Evolutionary conservation across 2,329 filamentous ascomycete species (phyloP), one percentile per base, ranked within the genome.

Genomic region (Alternaria brassicae): DNA sequence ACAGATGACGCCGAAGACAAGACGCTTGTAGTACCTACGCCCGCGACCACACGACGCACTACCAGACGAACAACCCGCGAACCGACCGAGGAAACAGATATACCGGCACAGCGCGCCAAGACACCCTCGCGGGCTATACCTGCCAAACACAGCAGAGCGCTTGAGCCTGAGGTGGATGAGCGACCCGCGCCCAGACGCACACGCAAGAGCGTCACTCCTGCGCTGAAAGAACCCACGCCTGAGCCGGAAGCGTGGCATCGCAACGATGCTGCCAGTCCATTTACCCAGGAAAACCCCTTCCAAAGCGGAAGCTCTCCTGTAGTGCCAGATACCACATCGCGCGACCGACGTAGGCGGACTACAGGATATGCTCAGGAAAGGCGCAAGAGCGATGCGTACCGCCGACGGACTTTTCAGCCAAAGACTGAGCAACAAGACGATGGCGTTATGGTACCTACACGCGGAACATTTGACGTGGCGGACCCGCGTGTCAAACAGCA

Each of bases 281-380:
- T 98, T 77, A 92, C 90, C 1, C 86, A 89, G 67, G 92, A 97
- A 53, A 98, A 98, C 71, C 93, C 94, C 0, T 98, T 98, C 74
- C 94, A 98, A 76, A 91, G 91, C 73, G 90, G 92, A 39, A 91
- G 89, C 76, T 90, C 91, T 9, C 89, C 91, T 2, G 78, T 84
- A 5, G 63, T 71, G 21, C 70, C 72, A 28, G 71, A 77, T 21
- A 69, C 72, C 7, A 64, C 63, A 69, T 74, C 74, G 54, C 72
- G 78, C 78, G 80, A 72, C 69, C 70, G 85, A 78, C 78, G 85
- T 67, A 79, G 86, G 45, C 84, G 82, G 59, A 88, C 85, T 9
- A 70, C 81, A 54, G 79, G 79, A n/a, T 75, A 65, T 64, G 76
- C 72, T 56, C 72, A 61, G 40, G 80, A 81, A 47, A 77, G 77